Base-by-base conservation (phyloP, 495 filamentous ascomycete genomes). In the Penicillium argentinense region DNA sequence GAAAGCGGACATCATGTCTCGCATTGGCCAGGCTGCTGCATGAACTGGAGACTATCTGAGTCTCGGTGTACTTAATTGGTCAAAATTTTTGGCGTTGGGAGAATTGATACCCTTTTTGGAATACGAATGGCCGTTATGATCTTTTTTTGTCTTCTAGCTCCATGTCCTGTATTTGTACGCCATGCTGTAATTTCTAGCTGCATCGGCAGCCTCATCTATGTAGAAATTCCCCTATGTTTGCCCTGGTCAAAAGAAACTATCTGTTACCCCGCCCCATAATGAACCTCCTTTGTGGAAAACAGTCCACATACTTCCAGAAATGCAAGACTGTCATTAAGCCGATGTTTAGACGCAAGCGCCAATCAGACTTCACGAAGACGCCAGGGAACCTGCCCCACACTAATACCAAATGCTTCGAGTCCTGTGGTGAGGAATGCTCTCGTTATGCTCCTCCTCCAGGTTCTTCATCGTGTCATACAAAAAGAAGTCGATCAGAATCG, bases 361-460 rank as follows among this genome's bases (percentile, higher is more conserved):
- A 11, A 21, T 13, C 2, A 14, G 11, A 19, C 17, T 9, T 18
- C 33, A 9, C n/a, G 33, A 36, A 19, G n/a, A 36, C 1, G n/a
- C 33, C 33, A n/a, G 4, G 3, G 13, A 36, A 36, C 5, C 5
- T 12, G n/a, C 11, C 8, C 17, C 14, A 36, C 7, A 36, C 12
- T 59, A 97, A 71, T 97, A 97, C 92, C 92, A 97, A 51, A 97
- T 96, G 55, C 90, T 93, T 56, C 92, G 80, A 19, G 90, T 96
- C 50, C 91, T 77, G 67, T 97, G 92, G 67, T 96, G 91, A n/a
- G 88, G 89, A 34, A 93, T 84, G 27, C 64, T 74, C 51, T 86
- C 82, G 59, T 67, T 18, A 3, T 71, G 62, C 12, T 77, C 72
- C 6, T 54, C 60, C 55, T 97, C 91, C 62, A 87, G 63, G 47